These are phyloP conservation scores for Chaetoceros tenuissimus DNA, from an alignment of 108 stramenopile genomes.

Conservation along the genomic window DNA sequence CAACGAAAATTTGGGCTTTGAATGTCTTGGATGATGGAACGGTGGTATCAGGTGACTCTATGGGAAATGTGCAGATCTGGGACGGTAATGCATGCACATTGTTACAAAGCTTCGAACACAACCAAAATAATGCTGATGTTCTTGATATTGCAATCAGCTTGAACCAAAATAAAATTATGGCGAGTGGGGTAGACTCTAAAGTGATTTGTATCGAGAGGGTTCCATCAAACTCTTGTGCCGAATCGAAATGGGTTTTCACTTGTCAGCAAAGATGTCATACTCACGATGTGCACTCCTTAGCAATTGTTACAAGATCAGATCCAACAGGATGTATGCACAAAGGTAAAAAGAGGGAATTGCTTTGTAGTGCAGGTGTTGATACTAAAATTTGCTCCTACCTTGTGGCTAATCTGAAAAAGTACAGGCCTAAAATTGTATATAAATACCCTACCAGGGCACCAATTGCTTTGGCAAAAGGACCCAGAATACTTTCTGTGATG, in stretches of 20 bases:
- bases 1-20: conserved; percentile 86
- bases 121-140: conserved; percentile 77
- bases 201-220: conserved; percentile 74
- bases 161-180: conserved; percentile 78
- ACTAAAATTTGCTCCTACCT: conserved; percentile 81
- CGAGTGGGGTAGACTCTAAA: conserved; percentile 88
- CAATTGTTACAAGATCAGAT: conserved; percentile 33
- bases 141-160: conserved; percentile 62
- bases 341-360: conserved; percentile 32
- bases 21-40: conserved; percentile 58
- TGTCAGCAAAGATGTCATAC: conserved; percentile 85
- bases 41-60: conserved; percentile 81
- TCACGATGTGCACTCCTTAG: conserved; percentile 85
- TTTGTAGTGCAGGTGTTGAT: conserved; percentile 84
- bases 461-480: conserved; percentile 31
- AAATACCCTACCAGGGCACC: conserved; percentile 65
- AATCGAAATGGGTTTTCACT: conserved; percentile 63
- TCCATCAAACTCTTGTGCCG: conserved; percentile 3
- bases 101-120: conserved; percentile 68
- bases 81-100: conserved; percentile 80
- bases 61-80: conserved; percentile 89
- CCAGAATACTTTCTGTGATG: conserved; percentile 44
- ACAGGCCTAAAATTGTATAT: conserved; percentile 58
- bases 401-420: conserved; percentile 47
- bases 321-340: conserved; percentile 1